Base-by-base conservation (phyloP, 2,329 filamentous ascomycete species). In the Diaporthe capsici region DNA sequence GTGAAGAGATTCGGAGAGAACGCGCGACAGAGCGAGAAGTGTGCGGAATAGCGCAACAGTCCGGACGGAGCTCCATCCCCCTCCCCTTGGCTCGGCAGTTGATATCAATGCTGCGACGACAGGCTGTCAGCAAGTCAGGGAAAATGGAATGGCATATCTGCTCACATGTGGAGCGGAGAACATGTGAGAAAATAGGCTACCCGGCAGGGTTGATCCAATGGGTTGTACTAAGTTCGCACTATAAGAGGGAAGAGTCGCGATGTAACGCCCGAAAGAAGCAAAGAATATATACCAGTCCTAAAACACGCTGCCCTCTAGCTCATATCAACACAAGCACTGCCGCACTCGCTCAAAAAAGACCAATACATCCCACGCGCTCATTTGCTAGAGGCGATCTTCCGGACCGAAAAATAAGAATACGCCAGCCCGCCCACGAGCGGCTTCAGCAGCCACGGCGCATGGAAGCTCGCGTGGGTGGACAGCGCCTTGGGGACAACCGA, bases 401-500 rank as follows among this genome's bases (percentile, higher is more conserved):
- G 39, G 2, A 65, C 31, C 25, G 34, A 42, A 81, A 78, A 82
- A 51, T 81, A 84, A 1, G 77, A 57, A 60, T 84, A 77, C 15
- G 82, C 79, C 13, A 78, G 79, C n/a, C 78, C 79, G 15, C 80
- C 78, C 1, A 79, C 81, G 39, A 85, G 51, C 6, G 82, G 83
- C 49, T 83, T 81, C 49, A 85, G 68, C 37, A 80, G 68, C 78
- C 76, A 79, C 47, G 83, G 82, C 67, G 82, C 78, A 63, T 80
- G 78, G 53, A 82, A 80, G 71, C 79, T 82, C 34, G 82, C 80
- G 57, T 85, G 82, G 51, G 82, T 78, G 58, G 81, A 80, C 74
- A 83, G 78, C 31, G 80, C 78, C 37, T 78, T 82, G 34, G 86
- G 84, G 72, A 90, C 86, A 22, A 84, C 81, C 5, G 82, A 80